These are phyloP conservation scores for Casaregolazyma suthepensis DNA, from an alignment of 1,139 yeast genomes.

Conservation along the genomic window DNA sequence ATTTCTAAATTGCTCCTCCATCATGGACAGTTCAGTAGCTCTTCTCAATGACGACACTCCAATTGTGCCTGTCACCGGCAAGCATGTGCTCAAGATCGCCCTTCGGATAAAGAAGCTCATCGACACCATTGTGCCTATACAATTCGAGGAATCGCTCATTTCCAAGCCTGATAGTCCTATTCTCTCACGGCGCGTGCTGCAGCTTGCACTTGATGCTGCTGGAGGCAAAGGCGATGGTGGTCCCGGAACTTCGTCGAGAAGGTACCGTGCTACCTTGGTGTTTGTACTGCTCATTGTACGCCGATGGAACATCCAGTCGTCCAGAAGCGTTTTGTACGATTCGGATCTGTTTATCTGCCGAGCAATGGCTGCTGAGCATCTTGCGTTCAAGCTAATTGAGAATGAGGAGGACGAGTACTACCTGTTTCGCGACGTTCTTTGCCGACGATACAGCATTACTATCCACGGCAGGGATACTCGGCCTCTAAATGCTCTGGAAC, in stretches of 20 bases:
- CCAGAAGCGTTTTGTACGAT: constrained; percentile 58
- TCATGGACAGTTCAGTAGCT: not conserved
- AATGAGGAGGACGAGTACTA: constrained; percentile 51
- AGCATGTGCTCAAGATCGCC: constrained; percentile 70
- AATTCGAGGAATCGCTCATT: constrained; percentile 46
- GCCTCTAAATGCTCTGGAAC: constrained; percentile 68
- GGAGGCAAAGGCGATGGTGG: constrained; percentile 70
- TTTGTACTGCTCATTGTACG: constrained; percentile 71
- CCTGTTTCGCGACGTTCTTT: constrained; percentile 67
- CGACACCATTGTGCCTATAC: constrained; percentile 64
- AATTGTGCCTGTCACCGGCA: constrained; percentile 19
- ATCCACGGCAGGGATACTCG: constrained; percentile 55
- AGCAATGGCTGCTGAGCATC: constrained; percentile 61
- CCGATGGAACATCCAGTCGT: constrained; percentile 66
- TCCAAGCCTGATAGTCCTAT: constrained; percentile 56
- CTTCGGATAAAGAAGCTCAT: constrained; percentile 65
- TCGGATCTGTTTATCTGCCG: constrained; percentile 57
- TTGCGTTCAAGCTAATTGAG: constrained; percentile 69
- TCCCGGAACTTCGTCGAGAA: constrained; percentile 49
- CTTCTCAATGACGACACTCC: constrained; percentile 14
- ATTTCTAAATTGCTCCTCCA: not conserved
- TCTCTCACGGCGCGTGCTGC: constrained; percentile 51
- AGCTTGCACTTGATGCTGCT: constrained; percentile 65
- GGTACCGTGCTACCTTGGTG: constrained; percentile 61
- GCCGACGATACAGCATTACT: constrained; percentile 66